Evolutionary conservation across 1,284 basidiomycete species (phyloP), one percentile per base, ranked within the genome.

Genomic region (Cryptococcus maquisensis): DNA sequence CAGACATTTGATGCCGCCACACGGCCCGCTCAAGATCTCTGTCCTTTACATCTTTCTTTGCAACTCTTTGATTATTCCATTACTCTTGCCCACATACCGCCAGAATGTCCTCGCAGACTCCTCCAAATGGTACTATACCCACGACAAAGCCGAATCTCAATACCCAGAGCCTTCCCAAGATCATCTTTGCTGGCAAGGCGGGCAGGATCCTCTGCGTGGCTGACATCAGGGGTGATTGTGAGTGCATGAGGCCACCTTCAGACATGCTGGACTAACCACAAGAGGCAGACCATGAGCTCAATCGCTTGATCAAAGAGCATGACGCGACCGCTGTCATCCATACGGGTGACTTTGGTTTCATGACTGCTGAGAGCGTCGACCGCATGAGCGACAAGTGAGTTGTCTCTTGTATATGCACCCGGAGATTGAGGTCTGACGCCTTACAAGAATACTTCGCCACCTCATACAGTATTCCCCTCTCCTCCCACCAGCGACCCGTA

Each of bases 321-420:
- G 86, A 87, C 69, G 92, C 91, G n/a, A 84, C 87, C 57, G 95
- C 93, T 20, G 88, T 98, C 74, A 90, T 99, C 60, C 95, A 98
- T 76, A 97, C 94, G 0, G 96, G 96, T 54, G 96, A 99, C 80
- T 98, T 98, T 85, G 96, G 96, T 55, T 97, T 98, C 78, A 96
- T 96, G 76, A 91, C 93, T 74, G 79, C 82, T 20, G 82, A 83
- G 57, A 92, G 88, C 72, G 80, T 96, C 51, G 87, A 88, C 39
- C 82, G 90, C 61, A 95, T 98, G 79, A 90, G 88, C 69, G 93
- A 96, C 81, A 84, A 90, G 79, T 81, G 59, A 63, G 78, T 23
- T 28, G 37, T 24, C n/a, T n/a, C 38, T 12, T 21, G 36, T 3
- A 41, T 7, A 12, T 39, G 9, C 9, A 24, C 8, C 21, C 26